Evolutionary conservation across 768 basidiomycete genomes (phyloP).

Genomic region (Suillus cothurnatus): DNA sequence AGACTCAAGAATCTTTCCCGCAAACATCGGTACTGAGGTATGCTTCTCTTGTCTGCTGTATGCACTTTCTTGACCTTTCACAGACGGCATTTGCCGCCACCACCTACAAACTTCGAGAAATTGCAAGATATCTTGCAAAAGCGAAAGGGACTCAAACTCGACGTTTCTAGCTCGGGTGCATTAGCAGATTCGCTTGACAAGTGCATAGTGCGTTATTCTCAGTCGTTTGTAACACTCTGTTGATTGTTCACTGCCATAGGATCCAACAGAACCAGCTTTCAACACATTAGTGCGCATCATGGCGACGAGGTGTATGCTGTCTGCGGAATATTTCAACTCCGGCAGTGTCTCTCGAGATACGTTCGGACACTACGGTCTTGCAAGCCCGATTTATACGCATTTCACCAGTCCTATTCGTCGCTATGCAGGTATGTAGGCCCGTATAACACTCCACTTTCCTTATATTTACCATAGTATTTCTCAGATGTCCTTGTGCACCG

Average conservation of each 20-base stretch:
- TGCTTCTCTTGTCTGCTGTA: conserved; percentile 10
- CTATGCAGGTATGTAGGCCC: conserved; percentile 73
- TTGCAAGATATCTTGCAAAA: conserved; percentile 90
- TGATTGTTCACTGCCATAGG: conserved; percentile 45
- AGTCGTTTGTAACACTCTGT: conserved; percentile 5
- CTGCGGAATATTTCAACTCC: conserved; percentile 97
- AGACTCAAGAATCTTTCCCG: conserved; percentile 94
- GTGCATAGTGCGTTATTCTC: conserved; percentile 65
- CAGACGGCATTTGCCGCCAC: conserved; percentile 91
- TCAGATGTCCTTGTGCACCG: conserved; percentile 92
- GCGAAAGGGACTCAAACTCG: conserved; percentile 78
- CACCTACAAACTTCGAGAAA: conserved; percentile 92
- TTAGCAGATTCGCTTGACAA: conserved; percentile 86
- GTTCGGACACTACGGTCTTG: conserved; percentile 98
- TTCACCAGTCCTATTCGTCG: conserved; percentile 97
- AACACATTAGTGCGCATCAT: conserved; percentile 98
- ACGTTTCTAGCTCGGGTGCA: conserved; percentile 90
- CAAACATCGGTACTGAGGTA: conserved; percentile 92
- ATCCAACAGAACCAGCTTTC: conserved; percentile 83
- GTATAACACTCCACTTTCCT: neutral
- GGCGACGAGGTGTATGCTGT: conserved; percentile 98
- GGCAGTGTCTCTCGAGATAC: conserved; percentile 91
- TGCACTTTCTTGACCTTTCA: neutral
- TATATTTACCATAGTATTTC: neutral
- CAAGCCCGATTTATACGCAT: conserved; percentile 95